Base-by-base conservation (phyloP, 2,329 filamentous ascomycete species). In the Teratosphaeriaceae sp. region DNA sequence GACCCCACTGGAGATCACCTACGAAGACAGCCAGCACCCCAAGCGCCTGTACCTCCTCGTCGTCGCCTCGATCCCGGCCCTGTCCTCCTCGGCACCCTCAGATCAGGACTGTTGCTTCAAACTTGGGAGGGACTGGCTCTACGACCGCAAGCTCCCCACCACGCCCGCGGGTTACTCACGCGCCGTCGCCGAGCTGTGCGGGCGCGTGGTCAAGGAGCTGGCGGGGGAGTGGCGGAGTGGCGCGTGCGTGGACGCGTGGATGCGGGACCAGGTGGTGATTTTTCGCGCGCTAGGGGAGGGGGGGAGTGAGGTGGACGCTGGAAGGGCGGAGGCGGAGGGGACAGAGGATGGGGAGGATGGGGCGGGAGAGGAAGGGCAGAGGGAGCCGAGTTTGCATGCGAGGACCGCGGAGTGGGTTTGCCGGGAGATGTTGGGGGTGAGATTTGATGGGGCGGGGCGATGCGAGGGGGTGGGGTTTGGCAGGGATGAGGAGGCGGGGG, bases 231-330 rank as follows among this genome's bases (percentile, higher is more conserved):
- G 76, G 34, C 55, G 60, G 11, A 63, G 69, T 45, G 65, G 62
- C 0, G 69, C 72, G 0, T 74, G 68, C 50, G 69, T 79, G 3
- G 78, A 81, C 51, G 67, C 70, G 53, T 66, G 70, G 47, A 68
- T 78, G 69, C 63, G 73, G 33, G 78, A 81, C 57, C 78, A 81
- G 52, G 50, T 81, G 20, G 72, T 79, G 1, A 66, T 81, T 1
- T 81, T 78, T 44, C 75, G 80, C 53, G 74, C 74, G 13, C 58
- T 82, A 16, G 74, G 74, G 3, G 51, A 61, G 7, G 72, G 72
- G 1, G 52, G 24, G 29, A 68, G 65, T 47, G 36, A 38, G 0
- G 62, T 72, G 0, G 53, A 41, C 27, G 43, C 43, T 18, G 52
- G 57, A 2, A 19, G 8, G 8, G 21, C 19, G 4, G 20, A 38